Evolutionary conservation across 768 basidiomycete species (phyloP), one percentile per base, ranked within the genome.

Genomic region (Mycena latifolia): DNA sequence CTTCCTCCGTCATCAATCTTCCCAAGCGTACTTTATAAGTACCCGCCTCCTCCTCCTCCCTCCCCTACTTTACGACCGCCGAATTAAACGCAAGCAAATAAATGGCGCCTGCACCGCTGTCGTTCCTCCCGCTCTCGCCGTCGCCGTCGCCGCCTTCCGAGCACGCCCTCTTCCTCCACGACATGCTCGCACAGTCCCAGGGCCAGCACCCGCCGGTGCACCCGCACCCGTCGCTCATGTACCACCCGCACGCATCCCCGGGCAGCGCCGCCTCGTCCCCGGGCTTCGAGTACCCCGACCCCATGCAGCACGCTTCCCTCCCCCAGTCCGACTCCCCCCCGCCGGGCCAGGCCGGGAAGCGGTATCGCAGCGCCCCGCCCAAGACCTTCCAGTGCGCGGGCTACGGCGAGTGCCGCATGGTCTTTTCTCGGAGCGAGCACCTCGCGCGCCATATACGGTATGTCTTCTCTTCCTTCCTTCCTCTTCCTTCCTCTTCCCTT

Each of bases 351-450:
- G n/a, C n/a, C n/a, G n/a, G n/a, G 2, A 92, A 90, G 75, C 86
- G 94, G 51, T 93, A 93, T 75, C 86, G 94, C 27, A 90, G 92
- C 12, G 90, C 92, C 0, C 93, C 94, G 3, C 90, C 93, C 57
- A 98, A 97, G 83, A 95, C 95, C 22, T 99, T 98, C 78, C 93
- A 95, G 73, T 99, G 97, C 81, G 87, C 90, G 55, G 96, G 96
- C 22, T 98, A 92, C 77, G 95, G 95, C 72, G 94, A 96, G 48
- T 99, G 97, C 82, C 86, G 92, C 62, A 98, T 98, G 95, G 94
- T 96, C 64, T 99, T 99, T 78, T 93, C 92, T 68, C 84, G 97
- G 77, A 93, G 92, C 78, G 97, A 99, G 79, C 97, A 99, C 81
- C 84, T 99, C 7, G 95, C 96, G 63, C 86, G 97, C 72, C 97